Conservation (phyloP, 768 basidiomycete genomes). For the Rhodotorula taiwanensis region DNA sequence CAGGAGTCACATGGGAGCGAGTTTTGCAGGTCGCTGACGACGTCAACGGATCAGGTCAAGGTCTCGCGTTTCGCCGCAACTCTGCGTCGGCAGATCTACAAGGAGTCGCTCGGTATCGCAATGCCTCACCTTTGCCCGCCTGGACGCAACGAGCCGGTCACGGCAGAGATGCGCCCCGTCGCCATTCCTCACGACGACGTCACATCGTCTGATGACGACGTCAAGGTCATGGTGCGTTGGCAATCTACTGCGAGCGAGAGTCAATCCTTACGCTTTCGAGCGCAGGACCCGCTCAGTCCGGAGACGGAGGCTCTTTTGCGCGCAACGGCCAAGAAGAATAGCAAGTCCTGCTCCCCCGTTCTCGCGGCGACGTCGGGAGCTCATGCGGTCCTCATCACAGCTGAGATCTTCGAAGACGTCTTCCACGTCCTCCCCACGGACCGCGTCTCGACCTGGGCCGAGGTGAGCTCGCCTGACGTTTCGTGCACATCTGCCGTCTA, state of each 20-base stretch:
- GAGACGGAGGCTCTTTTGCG: conserved; percentile 31
- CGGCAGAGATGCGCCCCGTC: conserved; percentile 31
- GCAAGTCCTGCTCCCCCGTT: too few relatives aligned
- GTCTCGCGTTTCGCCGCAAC: conserved; percentile 76
- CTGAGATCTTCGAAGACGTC: conserved; percentile 30
- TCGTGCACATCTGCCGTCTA: background rate
- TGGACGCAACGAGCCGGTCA: conserved; percentile 42
- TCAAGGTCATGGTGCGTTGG: conserved; percentile 31
- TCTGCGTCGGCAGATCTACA: conserved; percentile 72
- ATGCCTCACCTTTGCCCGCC: conserved; percentile 57
- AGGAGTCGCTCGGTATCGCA: conserved; percentile 54
- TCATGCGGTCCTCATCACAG: too few relatives aligned
- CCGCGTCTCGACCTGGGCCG: conserved; percentile 22
- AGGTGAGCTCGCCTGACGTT: too few relatives aligned
- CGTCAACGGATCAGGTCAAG: conserved; percentile 50
- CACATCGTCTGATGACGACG: conserved; percentile 20
- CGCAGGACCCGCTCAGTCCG: conserved; percentile 37
- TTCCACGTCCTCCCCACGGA: conserved; percentile 36
- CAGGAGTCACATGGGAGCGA: too few relatives aligned
- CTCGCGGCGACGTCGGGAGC: too few relatives aligned
- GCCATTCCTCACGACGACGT: conserved; percentile 19
- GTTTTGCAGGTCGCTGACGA: background rate
- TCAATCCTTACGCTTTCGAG: background rate
- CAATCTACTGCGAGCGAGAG: too few relatives aligned
- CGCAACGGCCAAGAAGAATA: conserved; percentile 33